These are phyloP conservation scores for Colletotrichum echinochloae DNA, from an alignment of 2,329 filamentous ascomycete species.

Conservation along the genomic window DNA sequence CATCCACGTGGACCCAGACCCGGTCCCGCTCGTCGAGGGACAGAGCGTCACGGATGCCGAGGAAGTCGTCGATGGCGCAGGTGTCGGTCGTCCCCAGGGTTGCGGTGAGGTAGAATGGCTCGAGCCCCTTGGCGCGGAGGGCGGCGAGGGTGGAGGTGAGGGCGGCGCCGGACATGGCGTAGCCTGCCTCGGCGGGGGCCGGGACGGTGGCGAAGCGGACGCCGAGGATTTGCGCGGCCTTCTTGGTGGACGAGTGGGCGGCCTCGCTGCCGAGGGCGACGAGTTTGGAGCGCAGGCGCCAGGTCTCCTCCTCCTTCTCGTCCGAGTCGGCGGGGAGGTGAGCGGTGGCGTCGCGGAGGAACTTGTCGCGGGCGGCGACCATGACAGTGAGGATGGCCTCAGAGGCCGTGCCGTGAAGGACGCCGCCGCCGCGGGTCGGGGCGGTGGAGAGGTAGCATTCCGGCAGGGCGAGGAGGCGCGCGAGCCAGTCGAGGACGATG, in stretches of 20 bases:
- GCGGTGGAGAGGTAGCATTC: slow-evolving; percentile 79
- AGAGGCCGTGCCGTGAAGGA: slow-evolving; percentile 93
- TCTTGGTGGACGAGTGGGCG: slow-evolving; percentile 86
- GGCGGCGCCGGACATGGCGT: slow-evolving; percentile 75
- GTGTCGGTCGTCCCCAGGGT: slow-evolving; percentile 90
- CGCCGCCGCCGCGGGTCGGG: slow-evolving; percentile 80
- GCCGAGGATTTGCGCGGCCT: slow-evolving; percentile 87
- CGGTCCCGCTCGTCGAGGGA: slow-evolving; percentile 53
- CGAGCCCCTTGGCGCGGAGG: slow-evolving; percentile 75
- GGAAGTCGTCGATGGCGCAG: slow-evolving; percentile 87
- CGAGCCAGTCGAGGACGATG: slow-evolving; percentile 92
- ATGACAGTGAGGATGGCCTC: slow-evolving; percentile 90
- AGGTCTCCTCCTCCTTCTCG: slow-evolving; percentile 77
- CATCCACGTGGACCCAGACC: slow-evolving; percentile 94
- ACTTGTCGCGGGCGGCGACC: slow-evolving; percentile 87
- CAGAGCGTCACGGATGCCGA: slow-evolving; percentile 69
- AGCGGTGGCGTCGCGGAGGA: slow-evolving; percentile 71
- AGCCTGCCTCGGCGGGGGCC: slow-evolving; percentile 71
- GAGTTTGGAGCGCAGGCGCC: slow-evolving; percentile 64
- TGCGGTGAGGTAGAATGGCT: slow-evolving; percentile 88
- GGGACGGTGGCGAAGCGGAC: slow-evolving; percentile 81
- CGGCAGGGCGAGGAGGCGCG: slow-evolving; percentile 79
- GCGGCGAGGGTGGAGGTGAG: slow-evolving; percentile 73
- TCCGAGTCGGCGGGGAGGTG: slow-evolving; percentile 63
- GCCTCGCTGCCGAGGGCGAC: slow-evolving; percentile 85